Evolutionary conservation across 148 eudicot genomes (phyloP), one percentile per base, ranked within the genome.

Genomic region (Rhododendron ovatum): DNA sequence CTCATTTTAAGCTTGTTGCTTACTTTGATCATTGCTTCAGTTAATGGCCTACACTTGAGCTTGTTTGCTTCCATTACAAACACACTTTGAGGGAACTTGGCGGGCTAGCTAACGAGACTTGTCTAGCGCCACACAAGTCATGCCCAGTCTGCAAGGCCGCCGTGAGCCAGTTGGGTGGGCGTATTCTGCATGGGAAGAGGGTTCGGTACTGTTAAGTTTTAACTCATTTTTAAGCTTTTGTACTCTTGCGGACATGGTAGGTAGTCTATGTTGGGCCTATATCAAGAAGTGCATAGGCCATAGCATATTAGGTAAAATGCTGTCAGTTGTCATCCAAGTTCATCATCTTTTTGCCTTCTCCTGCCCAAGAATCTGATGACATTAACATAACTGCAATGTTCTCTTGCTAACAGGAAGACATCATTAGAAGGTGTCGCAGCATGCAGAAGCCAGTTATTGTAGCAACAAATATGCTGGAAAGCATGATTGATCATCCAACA

Each of bases 401-500:
- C 61, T 85, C 76, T 48, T 69, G 74, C 86, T 22, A 47, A 87
- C 90, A 96, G 99, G 99, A 93, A 88, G 98, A 96, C 83, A 96
- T 96, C 82, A 96, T 96, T 69, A 91, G 92, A 86, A 92, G 90
- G 88, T 96, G 99, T 86, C 93, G 88, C 85, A 95, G 93, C 93
- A 92, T 96, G 98, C 91, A 93, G 78, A 96, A 96, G 83, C 96
- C 99, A 82, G 99, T 96, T 77, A 96, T 96, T 53, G 99, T 96
- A 18, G 99, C 99, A 30, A 98, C 99, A 82, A 98, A 98, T 84
- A 98, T 98, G 99, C 95, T 98, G 71, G 99, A 98, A 89, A 98
- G 99, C 89, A 98, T 98, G 99, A 98, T 98, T 87, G 84, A 87
- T 91, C 96, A 94, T 79, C 98, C 99, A 78, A 94, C 98, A 3